Base-by-base conservation (phyloP, 2,329 filamentous ascomycete species). In the Alternaria alternata region DNA sequence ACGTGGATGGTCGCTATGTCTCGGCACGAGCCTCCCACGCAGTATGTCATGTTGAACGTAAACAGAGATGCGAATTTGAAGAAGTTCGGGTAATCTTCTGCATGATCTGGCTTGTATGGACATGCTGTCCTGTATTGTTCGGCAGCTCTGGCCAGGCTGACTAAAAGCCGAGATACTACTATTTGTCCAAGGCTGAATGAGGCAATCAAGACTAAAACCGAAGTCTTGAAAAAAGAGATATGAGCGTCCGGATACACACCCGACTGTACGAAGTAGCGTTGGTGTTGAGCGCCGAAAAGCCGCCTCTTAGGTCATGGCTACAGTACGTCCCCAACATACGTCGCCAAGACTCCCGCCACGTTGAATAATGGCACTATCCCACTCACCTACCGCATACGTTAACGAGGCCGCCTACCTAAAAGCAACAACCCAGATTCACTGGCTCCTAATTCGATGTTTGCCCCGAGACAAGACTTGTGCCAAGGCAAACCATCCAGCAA, bases 401-500 rank as follows among this genome's bases (percentile, higher is more conserved):
- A 51, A 30, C 41, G 34, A 24, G 38, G 16, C 36, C 24, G 32
- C 11, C 28, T 32, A 22, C 22, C 20, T 18, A 59, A 49, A 51
- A 53, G 56, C 30, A 51, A 47, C 39, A 14, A 26, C 16, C 14
- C n/a, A 43, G 20, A 30, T 9, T n/a, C 18, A 36, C 14, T 49
- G 5, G 46, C 32, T 36, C 47, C 55, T 61, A 54, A 63, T 69
- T 65, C 42, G 64, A 62, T 56, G 48, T 51, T 53, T 9, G 43
- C 32, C 18, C 30, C 16, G 51, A 57, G 47, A 66, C 64, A 49
- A 64, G 63, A 60, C 47, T 47, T 20, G 8, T 53, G 64, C 64
- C 64, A 66, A 68, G 64, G 43, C 47, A 51, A 38, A 53, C 43
- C 47, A 66, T 60, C 63, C 74, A 75, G 70, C 74, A 75, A 42